A percentile compares a stretch with the other conserved stretches of the same genome.
These are phyloP conservation scores for Claviceps sorghi DNA, from an alignment of 2,329 filamentous ascomycete genomes.

Conservation along the genomic window DNA sequence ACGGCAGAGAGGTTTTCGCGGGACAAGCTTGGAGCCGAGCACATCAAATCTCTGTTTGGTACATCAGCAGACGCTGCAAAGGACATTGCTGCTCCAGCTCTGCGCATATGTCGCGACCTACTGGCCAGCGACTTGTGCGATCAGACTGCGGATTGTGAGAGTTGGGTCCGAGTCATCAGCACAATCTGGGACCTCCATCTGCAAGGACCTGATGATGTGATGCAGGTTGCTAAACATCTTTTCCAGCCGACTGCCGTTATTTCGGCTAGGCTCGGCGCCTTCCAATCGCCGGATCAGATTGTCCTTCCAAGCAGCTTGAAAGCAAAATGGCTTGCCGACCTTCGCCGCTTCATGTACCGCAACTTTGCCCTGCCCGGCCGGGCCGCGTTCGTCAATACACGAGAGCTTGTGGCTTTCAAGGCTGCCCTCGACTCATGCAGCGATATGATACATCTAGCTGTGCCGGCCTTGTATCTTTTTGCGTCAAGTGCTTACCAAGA, in stretches of 20 bases:
- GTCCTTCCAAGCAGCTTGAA: slow-evolving; percentile 9
- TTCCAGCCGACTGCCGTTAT: slow-evolving; percentile 24
- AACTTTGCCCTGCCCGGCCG: slow-evolving; percentile 38
- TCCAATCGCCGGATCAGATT: slow-evolving; percentile 9
- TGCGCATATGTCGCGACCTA: slow-evolving; percentile 29
- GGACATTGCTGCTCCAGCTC: slow-evolving; percentile 28
- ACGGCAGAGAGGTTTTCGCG: slow-evolving; percentile 21
- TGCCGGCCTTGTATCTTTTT: slow-evolving; percentile 31
- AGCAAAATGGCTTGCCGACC: slow-evolving; percentile 28
- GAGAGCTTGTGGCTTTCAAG: slow-evolving; percentile 26
- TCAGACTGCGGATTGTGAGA: slow-evolving; percentile 22
- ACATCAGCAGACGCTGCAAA: slow-evolving; percentile 32
- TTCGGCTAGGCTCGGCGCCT: slow-evolving; percentile 25
- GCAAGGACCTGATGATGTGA: slow-evolving; percentile 31
- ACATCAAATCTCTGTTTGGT: slow-evolving; percentile 42
- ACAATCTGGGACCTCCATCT: slow-evolving; percentile 40
- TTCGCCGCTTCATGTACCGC: slow-evolving; percentile 34
- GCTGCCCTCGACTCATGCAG: slow-evolving; percentile 26
- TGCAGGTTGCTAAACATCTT: slow-evolving; percentile 33
- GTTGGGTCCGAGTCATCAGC: slow-evolving; percentile 33
- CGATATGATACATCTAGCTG: slow-evolving; percentile 21
- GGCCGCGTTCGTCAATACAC: slow-evolving; percentile 29
- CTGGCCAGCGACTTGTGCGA: slow-evolving; percentile 19
- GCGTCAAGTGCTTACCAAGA: slow-evolving; percentile 16
- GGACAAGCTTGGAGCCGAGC: slow-evolving; percentile 39